phyloP scores from a whole-genome alignment of 2,329 filamentous ascomycete genomes.

The Teratosphaeria gauchensis region DNA sequence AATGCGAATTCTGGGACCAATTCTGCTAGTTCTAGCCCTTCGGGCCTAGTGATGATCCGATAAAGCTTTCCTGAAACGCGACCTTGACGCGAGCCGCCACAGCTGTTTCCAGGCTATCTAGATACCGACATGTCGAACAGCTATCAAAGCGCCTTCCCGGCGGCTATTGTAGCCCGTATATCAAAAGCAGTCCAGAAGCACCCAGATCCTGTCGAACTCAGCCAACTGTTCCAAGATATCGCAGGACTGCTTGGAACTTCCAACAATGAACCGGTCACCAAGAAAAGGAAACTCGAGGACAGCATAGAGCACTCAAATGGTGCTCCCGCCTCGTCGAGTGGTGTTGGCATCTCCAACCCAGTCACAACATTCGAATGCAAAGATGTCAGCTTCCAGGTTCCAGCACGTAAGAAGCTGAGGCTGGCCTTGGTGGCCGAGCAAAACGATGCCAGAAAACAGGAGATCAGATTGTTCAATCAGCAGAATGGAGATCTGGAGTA shows the following conservation, averaged over 20 bases:
- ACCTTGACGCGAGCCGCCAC: neutral
- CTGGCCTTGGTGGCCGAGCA: slow-evolving; percentile 42
- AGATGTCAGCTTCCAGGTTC: slow-evolving; percentile 52
- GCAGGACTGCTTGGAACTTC: neutral
- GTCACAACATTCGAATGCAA: slow-evolving; percentile 33
- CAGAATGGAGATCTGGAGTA: slow-evolving; percentile 22
- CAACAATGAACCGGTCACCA: slow-evolving; percentile 15
- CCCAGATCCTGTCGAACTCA: neutral
- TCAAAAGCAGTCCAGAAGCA: slow-evolving; percentile 1
- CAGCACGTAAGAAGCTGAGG: slow-evolving; percentile 54
- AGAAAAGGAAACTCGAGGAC: slow-evolving; percentile 43
- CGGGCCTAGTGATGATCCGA: neutral
- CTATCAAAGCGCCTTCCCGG: neutral
- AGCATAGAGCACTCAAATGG: slow-evolving; percentile 11
- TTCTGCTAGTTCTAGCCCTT: neutral
- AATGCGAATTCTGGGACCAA: neutral
- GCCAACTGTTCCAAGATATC: slow-evolving; percentile 3
- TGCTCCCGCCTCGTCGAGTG: slow-evolving; percentile 3
- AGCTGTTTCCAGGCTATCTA: neutral
- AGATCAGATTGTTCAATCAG: slow-evolving; percentile 19
- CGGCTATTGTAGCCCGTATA: neutral
- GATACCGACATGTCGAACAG: neutral
- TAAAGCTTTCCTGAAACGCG: neutral
- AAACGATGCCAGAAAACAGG: slow-evolving; percentile 12
- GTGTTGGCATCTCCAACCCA: neutral